Conservation (phyloP, 2,329 filamentous ascomycete genomes). For the Ophiostoma quercus region DNA sequence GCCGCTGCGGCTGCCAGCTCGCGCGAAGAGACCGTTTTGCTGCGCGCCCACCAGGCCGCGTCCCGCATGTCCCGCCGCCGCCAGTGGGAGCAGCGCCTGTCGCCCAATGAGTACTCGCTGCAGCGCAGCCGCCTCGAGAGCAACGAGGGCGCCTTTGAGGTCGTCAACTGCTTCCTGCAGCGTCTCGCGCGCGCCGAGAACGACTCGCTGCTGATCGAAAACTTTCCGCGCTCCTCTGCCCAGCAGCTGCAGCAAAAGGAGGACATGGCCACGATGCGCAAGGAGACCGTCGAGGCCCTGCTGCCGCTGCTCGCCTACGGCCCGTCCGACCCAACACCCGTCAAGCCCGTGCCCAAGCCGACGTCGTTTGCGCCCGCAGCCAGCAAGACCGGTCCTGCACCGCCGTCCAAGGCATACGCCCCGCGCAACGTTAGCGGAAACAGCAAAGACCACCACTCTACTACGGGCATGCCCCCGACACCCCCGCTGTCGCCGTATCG, state of each 20-base stretch:
- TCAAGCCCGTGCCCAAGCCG: not conserved
- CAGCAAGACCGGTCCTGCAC: not conserved
- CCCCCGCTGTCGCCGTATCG: conserved; percentile 23
- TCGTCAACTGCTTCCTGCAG: conserved; percentile 22
- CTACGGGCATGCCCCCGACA: conserved; percentile 20
- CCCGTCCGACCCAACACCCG: conserved; percentile 1
- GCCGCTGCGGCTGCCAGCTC: not conserved
- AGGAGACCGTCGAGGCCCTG: conserved; percentile 25
- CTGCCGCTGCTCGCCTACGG: conserved; percentile 24
- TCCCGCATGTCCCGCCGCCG: conserved; percentile 23
- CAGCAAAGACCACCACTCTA: not conserved
- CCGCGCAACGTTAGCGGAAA: not conserved
- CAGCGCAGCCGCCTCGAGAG: conserved; percentile 18
- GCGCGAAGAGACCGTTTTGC: conserved; percentile 12
- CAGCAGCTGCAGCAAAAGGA: conserved; percentile 17
- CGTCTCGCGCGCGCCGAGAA: conserved; percentile 26
- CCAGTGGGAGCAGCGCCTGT: conserved; percentile 15
- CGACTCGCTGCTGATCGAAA: conserved; percentile 19
- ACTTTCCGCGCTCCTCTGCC: conserved; percentile 19
- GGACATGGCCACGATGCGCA: conserved; percentile 20
- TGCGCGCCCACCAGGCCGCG: conserved; percentile 20
- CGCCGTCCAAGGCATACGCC: not conserved
- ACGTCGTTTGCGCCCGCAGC: not conserved
- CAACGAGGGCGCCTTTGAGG: conserved; percentile 25
- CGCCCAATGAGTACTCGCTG: not conserved